Evolutionary conservation across 495 filamentous ascomycete species (phyloP), one percentile per base, ranked within the genome.

Genomic region (Aspergillus sclerotioniger): DNA sequence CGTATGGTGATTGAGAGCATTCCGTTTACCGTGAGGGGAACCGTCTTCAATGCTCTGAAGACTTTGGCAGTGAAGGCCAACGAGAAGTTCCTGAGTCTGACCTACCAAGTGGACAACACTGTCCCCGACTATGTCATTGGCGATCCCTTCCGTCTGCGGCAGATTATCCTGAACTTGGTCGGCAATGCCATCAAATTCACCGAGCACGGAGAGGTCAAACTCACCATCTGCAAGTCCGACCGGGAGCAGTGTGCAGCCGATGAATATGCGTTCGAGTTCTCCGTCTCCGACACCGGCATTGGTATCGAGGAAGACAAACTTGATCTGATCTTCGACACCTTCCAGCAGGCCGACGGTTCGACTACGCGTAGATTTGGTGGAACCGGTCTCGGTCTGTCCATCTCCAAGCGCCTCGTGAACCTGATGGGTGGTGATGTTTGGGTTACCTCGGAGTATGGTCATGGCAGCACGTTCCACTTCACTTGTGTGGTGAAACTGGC

Each of bases 1-100:
- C 87, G 94, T n/a, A 98, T 99, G 95, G 90, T 96, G 17, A 95
- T 99, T 77, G 94, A 99, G 67, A 90, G 93, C 67, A 97, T 98
- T 63, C 92, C 92, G 12, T 99, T 97, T 75, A 97, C 95, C 0
- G 80, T 98, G 51, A 86, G 94, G 44, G 91, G 92, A 47, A 96
- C 92, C 6, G 92, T 99, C 25, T 99, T 99, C 83, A 97, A 96
- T 60, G 94, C 94, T 17, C 80, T 99, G 57, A 99, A 99, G 72
- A 96, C 94, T 0, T 74, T 99, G 49, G 90, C 94, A 8, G 92
- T 96, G 55, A 94, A 94, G 74, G 94, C 94, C n/a, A 97, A 96
- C 65, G 95, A 98, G 72, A 93, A 93, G 67, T 91, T 89, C 79
- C 78, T 99, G 8, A 93, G 94, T 63, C 80, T 99, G 50, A 95